These are phyloP conservation scores for Pyrus bretschneideri DNA, from an alignment of 306 rosid genomes.

Conservation along the genomic window DNA sequence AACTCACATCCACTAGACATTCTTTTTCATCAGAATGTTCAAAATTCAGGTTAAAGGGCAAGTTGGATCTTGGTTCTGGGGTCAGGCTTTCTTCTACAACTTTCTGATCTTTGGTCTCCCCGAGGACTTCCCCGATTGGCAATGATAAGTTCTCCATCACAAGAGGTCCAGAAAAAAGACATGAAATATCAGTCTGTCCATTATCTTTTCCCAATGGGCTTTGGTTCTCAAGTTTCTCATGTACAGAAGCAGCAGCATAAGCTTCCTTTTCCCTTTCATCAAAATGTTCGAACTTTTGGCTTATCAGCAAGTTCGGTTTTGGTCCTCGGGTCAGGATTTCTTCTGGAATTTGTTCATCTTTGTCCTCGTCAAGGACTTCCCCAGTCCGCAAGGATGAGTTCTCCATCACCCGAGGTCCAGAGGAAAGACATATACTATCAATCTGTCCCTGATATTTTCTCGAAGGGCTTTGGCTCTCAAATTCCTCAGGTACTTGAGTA, in stretches of 20 bases:
- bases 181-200: slow-evolving; percentile 19
- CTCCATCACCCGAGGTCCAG: not conserved
- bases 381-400: not conserved
- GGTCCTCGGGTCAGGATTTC: slow-evolving; percentile 7
- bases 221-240: slow-evolving; percentile 18
- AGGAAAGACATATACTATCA: slow-evolving; percentile 2
- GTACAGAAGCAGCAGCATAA: not conserved
- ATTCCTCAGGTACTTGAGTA: slow-evolving; percentile 10
- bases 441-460: slow-evolving; percentile 12
- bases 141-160: not conserved
- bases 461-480: slow-evolving; percentile 10
- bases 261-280: slow-evolving; percentile 8
- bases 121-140: slow-evolving; percentile 8
- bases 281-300: slow-evolving; percentile 11
- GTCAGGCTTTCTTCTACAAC: not conserved
- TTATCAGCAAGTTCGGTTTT: slow-evolving; percentile 4
- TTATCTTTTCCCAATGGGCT: slow-evolving; percentile 1
- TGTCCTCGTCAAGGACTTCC: slow-evolving; percentile 13
- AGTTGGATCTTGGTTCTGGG: slow-evolving; percentile 13
- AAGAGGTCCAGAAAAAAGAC: not conserved
- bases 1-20: slow-evolving; percentile 9
- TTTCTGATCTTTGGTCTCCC: slow-evolving; percentile 22
- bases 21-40: slow-evolving; percentile 15
- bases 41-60: not conserved
- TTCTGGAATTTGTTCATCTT: slow-evolving; percentile 17